These are phyloP conservation scores for Anisodus tanguticus DNA, from an alignment of 257 asterid species.

Conservation along the genomic window DNA sequence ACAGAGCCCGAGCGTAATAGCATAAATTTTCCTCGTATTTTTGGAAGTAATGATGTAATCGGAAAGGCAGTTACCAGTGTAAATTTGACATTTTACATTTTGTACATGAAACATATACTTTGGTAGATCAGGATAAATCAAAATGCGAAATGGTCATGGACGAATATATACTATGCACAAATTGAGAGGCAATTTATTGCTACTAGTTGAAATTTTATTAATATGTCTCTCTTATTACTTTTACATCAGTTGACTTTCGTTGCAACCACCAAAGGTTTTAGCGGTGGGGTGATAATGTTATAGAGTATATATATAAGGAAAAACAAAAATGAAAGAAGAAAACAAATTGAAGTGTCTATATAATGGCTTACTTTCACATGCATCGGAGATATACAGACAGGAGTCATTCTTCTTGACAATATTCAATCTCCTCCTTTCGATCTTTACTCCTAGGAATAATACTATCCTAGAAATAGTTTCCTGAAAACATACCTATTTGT, in stretches of 20 bases:
- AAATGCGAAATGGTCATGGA: not conserved
- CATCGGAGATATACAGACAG: no score
- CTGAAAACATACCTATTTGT: no score
- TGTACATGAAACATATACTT: constrained; percentile 16
- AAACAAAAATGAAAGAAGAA: no score
- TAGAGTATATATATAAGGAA: no score
- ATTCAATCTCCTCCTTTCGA: not conserved
- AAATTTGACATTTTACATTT: constrained; percentile 22
- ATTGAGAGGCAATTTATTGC: not conserved
- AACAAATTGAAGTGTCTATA: not conserved
- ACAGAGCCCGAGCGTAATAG: not conserved
- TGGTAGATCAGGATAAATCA: constrained; percentile 15
- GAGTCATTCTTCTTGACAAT: no score
- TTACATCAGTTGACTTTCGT: no score
- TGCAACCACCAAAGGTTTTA: no score
- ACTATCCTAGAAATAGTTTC: no score
- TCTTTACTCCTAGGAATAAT: no score
- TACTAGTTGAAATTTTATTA: not conserved
- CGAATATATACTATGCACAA: not conserved
- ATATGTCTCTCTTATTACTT: no score
- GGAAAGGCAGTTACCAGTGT: not conserved
- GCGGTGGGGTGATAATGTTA: no score
- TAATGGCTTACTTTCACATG: no score
- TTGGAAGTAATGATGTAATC: not conserved
- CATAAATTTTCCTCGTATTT: not conserved